Conservation (phyloP, 179 eudicot species). For the Amaranthus tricolor region DNA sequence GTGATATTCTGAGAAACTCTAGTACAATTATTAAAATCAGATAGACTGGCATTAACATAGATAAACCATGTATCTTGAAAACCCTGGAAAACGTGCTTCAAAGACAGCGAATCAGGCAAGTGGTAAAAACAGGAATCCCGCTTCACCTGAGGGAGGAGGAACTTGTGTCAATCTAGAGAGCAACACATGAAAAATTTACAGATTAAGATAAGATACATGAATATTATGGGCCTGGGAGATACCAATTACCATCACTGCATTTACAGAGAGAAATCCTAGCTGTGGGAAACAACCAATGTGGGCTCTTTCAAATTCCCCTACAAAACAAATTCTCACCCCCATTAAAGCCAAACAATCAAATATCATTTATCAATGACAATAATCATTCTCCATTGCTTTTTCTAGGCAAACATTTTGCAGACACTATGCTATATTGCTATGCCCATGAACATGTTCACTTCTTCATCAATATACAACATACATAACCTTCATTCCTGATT, state of each 20-base stretch:
- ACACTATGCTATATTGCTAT: neutral
- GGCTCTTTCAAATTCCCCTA: conserved; percentile 54
- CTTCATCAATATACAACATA: neutral
- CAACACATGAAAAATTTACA: no score
- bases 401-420: neutral
- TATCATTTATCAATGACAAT: neutral
- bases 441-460: neutral
- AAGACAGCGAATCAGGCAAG: conserved; percentile 47
- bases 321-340: conserved; percentile 23
- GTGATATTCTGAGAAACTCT: conserved; percentile 14
- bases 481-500: neutral
- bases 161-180: neutral
- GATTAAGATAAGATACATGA: no score
- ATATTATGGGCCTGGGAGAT: neutral
- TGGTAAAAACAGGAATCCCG: conserved; percentile 39
- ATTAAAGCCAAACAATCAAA: conserved; percentile 6
- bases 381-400: neutral
- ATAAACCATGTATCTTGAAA: conserved; percentile 37
- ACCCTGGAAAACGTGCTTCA: conserved; percentile 46
- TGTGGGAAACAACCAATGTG: conserved; percentile 56
- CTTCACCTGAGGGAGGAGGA: conserved; percentile 48
- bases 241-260: conserved; percentile 46
- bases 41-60: conserved; percentile 32
- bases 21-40: neutral
- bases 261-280: conserved; percentile 45